Base-by-base conservation (phyloP, 768 basidiomycete species). In the Neoboletus brunneissimus region DNA sequence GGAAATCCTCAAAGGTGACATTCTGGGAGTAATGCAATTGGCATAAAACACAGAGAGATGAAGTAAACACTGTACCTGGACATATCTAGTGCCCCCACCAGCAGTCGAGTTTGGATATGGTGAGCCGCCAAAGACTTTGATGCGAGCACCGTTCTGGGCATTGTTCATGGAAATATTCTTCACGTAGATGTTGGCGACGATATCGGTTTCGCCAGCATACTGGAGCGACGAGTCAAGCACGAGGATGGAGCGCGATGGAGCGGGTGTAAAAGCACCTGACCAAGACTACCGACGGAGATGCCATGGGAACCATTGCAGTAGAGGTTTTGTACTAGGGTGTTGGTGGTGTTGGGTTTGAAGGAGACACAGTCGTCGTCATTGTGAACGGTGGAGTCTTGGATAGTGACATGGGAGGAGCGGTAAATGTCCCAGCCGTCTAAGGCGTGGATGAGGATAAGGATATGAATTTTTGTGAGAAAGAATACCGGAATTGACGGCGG, bases 391-490 rank as follows among this genome's bases (percentile, higher is more conserved):
- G 74, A 74, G 46, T 78, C 66, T 13, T 64, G 61, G 34, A 80
- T 73, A 13, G 64, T 72, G 43, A 70, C 66, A 31, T 60, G 51
- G 3, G 65, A 64, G 12, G 74, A 77, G 42, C 77, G 74, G 57
- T 79, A 80, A 56, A 78, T 78, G 56, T 81, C 78, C 77, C 78
- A 79, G n/a, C 76, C 79, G 51, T 80, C 79, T 70, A 56, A 9
- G 12, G 22, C 3, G 16, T 2, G 25, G 15, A 44, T 48, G 25
- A 49, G 51, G 25, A 41, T 46, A 2, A 35, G 2, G 11, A 13
- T 18, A 18, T 0, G 44, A 25, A 16, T 2, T 6, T 29, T 3
- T 15, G 9, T 5, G 4, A 15, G 23, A 27, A 41, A 20, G 8
- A 44, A n/a, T 35, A 71, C 74, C 75, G 6, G 75, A 69, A 48